A percentile compares a stretch with the other conserved stretches of the same genome.
Conservation (phyloP, 2,329 filamentous ascomycete species). For the Penicillium concentricum region DNA sequence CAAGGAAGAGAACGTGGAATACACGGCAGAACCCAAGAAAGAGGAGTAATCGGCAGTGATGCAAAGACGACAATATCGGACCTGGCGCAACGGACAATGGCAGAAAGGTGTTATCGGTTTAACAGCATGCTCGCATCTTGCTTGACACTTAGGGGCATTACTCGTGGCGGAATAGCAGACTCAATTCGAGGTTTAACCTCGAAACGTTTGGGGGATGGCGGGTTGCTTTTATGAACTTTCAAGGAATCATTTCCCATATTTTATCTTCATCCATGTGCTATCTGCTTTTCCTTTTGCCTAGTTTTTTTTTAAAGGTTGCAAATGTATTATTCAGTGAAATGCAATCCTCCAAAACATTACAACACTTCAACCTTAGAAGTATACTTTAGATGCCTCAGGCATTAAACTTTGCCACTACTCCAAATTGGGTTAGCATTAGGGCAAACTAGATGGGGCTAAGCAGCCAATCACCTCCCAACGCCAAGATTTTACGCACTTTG, state of each 20-base stretch:
- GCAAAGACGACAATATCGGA: conserved; percentile 26
- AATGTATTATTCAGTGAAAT: conserved; percentile 8
- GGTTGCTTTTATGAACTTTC: conserved; percentile 5
- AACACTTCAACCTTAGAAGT: background rate
- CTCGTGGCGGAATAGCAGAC: conserved; percentile 8
- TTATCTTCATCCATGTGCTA: conserved; percentile 3
- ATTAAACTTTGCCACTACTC: conserved; percentile 1
- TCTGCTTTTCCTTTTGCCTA: conserved; percentile 3
- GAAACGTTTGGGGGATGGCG: background rate
- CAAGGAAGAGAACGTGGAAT: conserved; percentile 13
- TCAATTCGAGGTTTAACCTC: conserved; percentile 1
- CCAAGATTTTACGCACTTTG: conserved; percentile 46
- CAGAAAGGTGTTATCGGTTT: conserved; percentile 39
- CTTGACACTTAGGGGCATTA: conserved; percentile 12
- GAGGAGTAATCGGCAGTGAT: conserved; percentile 28
- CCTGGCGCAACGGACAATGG: conserved; percentile 38
- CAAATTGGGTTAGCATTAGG: conserved; percentile 38
- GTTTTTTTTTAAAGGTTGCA: conserved; percentile 4
- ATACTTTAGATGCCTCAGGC: conserved; percentile 7
- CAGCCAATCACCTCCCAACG: conserved; percentile 28
- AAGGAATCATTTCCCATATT: conserved; percentile 8
- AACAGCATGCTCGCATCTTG: conserved; percentile 20
- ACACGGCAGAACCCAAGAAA: conserved; percentile 30
- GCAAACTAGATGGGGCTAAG: conserved; percentile 22
- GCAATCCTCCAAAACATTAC: background rate